These are phyloP conservation scores for Fragaria nilgerrensis DNA, from an alignment of 306 rosid genomes.

Conservation along the genomic window DNA sequence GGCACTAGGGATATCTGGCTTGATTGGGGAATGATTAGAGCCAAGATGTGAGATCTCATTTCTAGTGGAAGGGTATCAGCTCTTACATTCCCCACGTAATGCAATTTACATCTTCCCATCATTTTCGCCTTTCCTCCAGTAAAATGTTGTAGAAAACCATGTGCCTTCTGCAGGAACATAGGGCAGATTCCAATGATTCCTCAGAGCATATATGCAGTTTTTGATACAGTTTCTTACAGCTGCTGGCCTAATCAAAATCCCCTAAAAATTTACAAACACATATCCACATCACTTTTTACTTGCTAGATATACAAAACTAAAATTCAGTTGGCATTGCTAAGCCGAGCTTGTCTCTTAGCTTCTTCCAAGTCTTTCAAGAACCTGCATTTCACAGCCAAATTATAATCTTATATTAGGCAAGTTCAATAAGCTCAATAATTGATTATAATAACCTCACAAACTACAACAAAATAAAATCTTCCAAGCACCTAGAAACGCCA, in stretches of 20 bases:
- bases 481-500: not conserved
- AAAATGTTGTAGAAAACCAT: not conserved
- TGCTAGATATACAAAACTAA: conserved; percentile 20
- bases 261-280: conserved; percentile 18
- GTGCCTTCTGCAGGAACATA: not conserved
- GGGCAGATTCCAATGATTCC: conserved; percentile 3
- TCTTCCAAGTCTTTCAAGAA: conserved; percentile 95
- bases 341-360: conserved; percentile 78
- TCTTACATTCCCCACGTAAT: not conserved
- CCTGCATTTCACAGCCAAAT: conserved; percentile 45
- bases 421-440: conserved; percentile 12
- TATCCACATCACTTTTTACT: conserved; percentile 24
- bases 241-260: not conserved
- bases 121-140: not conserved
- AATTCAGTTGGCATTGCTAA: conserved; percentile 53
- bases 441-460: conserved; percentile 16
- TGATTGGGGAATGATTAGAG: not conserved
- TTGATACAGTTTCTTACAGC: conserved; percentile 1
- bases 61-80: not conserved
- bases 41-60: not conserved
- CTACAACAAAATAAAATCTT: not conserved
- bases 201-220: not conserved
- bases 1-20: not conserved
- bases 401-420: conserved; percentile 5
- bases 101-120: not conserved